phyloP scores from a whole-genome alignment of 2,329 filamentous ascomycete species.

The Diaporthe helianthi region DNA sequence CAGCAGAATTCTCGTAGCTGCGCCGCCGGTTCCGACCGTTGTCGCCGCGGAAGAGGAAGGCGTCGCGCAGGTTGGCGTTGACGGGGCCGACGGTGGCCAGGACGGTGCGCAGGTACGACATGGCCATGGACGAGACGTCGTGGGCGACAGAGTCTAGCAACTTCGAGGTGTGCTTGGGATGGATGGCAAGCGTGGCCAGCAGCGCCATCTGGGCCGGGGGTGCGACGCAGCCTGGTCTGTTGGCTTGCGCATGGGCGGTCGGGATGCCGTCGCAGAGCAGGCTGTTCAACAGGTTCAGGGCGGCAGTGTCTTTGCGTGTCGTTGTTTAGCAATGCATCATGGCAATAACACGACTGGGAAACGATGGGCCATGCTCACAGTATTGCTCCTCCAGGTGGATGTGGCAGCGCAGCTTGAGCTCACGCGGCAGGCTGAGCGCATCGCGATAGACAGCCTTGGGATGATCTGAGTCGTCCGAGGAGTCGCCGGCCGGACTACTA shows the following conservation, averaged over 20 bases:
- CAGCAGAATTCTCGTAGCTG: conserved; percentile 39
- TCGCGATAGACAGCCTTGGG: conserved; percentile 53
- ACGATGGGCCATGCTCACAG: conserved; percentile 38
- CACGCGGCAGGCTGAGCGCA: conserved; percentile 64
- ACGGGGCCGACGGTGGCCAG: conserved; percentile 71
- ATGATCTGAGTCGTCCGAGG: background rate
- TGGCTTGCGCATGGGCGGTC: conserved; percentile 30
- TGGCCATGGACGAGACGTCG: conserved; percentile 69
- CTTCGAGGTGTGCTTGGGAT: conserved; percentile 80
- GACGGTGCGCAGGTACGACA: conserved; percentile 74
- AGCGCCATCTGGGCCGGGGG: conserved; percentile 77
- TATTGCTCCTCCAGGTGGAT: conserved; percentile 80
- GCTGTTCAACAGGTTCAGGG: conserved; percentile 69
- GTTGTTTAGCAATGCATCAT: background rate
- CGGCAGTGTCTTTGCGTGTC: conserved; percentile 55
- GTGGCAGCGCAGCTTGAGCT: conserved; percentile 70
- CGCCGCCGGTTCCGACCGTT: conserved; percentile 39
- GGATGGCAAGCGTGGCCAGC: conserved; percentile 80
- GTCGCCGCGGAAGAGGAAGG: conserved; percentile 69
- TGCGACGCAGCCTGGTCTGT: conserved; percentile 66
- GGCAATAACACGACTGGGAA: background rate
- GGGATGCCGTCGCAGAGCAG: conserved; percentile 63
- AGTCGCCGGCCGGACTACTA: conserved; percentile 37
- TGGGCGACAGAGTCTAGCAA: conserved; percentile 66
- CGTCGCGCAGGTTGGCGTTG: conserved; percentile 72